Conservation (phyloP, 495 filamentous ascomycete genomes). For the Glutinoglossum americanum region DNA sequence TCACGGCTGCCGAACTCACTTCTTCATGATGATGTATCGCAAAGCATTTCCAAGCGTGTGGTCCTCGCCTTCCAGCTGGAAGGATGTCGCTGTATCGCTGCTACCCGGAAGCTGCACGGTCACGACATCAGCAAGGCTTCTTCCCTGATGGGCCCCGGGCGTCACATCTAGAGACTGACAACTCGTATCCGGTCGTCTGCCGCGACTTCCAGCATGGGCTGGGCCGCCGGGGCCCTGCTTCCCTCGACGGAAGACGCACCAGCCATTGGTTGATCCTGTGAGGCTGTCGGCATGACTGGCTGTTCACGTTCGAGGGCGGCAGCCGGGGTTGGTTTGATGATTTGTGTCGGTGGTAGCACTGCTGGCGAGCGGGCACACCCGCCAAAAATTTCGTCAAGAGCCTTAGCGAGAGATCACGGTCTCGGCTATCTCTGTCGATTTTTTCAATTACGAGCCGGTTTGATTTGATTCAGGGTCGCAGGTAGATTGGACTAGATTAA, state of each 20-base stretch:
- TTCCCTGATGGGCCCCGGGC: not conserved
- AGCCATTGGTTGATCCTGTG: constrained; percentile 1
- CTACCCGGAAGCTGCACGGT: constrained; percentile 20
- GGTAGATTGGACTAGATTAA: not conserved
- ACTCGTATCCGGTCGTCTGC: constrained; percentile 3
- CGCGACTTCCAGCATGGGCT: not conserved
- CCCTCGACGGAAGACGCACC: not conserved
- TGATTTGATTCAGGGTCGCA: not conserved
- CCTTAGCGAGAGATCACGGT: not conserved
- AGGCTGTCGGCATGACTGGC: not conserved
- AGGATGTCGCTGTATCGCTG: constrained; percentile 34
- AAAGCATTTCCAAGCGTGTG: constrained; percentile 91
- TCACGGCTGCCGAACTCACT: constrained; percentile 29
- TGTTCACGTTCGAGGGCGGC: not conserved
- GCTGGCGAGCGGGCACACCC: not conserved
- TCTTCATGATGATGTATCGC: constrained; percentile 94
- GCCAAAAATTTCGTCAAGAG: not conserved
- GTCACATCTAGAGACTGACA: not conserved
- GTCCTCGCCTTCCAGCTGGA: constrained; percentile 79
- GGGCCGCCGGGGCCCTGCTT: not conserved
- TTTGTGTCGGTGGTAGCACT: not conserved
- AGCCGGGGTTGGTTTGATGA: not conserved
- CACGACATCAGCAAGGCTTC: not conserved
- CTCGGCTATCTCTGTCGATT: not conserved
- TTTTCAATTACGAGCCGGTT: not conserved